These are phyloP conservation scores for Hapsidospora chrysogenum DNA, from an alignment of 495 filamentous ascomycete genomes.

Conservation along the genomic window DNA sequence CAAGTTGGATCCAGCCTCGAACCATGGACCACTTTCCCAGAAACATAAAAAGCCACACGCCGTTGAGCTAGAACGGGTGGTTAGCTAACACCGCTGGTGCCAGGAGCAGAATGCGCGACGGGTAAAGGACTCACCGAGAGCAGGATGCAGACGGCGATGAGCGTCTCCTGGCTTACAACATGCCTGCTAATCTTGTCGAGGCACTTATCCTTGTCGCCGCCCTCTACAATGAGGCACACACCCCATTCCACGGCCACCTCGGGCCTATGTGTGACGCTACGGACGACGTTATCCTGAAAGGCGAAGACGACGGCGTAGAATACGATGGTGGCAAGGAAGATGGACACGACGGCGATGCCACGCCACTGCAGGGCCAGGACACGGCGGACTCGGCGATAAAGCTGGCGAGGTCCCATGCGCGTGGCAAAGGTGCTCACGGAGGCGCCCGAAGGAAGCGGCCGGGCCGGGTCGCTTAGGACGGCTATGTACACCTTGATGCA, in stretches of 20 bases:
- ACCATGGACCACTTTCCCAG: too few relatives aligned
- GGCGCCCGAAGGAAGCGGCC: too few relatives aligned
- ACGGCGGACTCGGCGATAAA: slow-evolving; percentile 66
- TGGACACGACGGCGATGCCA: slow-evolving; percentile 65
- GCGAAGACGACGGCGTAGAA: slow-evolving; percentile 85
- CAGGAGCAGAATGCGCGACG: too few relatives aligned
- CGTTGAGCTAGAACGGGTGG: too few relatives aligned
- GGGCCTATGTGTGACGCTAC: slow-evolving; percentile 33
- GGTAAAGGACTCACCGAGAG: too few relatives aligned
- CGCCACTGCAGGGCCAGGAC: slow-evolving; percentile 88
- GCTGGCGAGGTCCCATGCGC: slow-evolving; percentile 69
- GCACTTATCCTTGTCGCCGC: slow-evolving; percentile 49
- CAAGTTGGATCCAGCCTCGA: too few relatives aligned
- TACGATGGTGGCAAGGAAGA: slow-evolving; percentile 76
- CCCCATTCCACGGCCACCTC: slow-evolving; percentile 44
- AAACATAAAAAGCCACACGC: too few relatives aligned
- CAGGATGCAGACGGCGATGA: too few relatives aligned
- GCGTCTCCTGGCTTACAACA: too few relatives aligned
- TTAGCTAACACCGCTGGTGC: too few relatives aligned
- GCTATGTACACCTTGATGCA: slow-evolving; percentile 89
- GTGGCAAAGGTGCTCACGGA: slow-evolving; percentile 76
- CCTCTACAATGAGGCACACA: slow-evolving; percentile 38
- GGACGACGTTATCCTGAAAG: slow-evolving; percentile 53
- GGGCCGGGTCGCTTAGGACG: slow-evolving; percentile 64
- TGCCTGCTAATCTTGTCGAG: slow-evolving; percentile 36